These are phyloP conservation scores for Fusarium coffeatum DNA, from an alignment of 2,329 filamentous ascomycete species.

Conservation along the genomic window DNA sequence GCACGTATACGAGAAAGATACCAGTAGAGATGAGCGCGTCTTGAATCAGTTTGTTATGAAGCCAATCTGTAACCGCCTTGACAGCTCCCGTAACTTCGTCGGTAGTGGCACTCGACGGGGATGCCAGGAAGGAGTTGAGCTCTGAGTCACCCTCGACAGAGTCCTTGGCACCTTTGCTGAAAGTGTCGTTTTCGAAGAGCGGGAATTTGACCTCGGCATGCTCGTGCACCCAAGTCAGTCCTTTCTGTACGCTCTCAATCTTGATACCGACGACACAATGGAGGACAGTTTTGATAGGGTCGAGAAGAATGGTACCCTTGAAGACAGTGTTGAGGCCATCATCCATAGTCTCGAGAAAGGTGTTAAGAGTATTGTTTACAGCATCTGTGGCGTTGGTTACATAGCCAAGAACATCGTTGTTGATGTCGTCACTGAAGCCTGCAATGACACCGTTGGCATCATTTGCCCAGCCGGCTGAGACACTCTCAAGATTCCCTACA, in stretches of 20 bases:
- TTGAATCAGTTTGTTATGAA: slow-evolving; percentile 75
- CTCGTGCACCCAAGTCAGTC: slow-evolving; percentile 92
- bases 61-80: slow-evolving; percentile 72
- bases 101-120: slow-evolving; percentile 76
- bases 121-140: slow-evolving; percentile 79
- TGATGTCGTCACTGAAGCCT: slow-evolving; percentile 80
- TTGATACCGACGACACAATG: slow-evolving; percentile 91
- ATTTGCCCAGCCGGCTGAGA: slow-evolving; percentile 80
- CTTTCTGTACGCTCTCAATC: slow-evolving; percentile 84
- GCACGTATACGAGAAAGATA: slow-evolving; percentile 80
- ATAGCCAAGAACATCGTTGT: slow-evolving; percentile 86
- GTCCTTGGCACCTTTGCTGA: slow-evolving; percentile 80
- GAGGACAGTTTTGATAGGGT: slow-evolving; percentile 82
- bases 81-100: slow-evolving; percentile 87
- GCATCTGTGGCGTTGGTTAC: slow-evolving; percentile 85
- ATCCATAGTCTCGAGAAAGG: slow-evolving; percentile 82
- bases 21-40: slow-evolving; percentile 84
- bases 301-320: slow-evolving; percentile 81
- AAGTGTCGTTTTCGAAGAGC: slow-evolving; percentile 79
- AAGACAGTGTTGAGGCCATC: slow-evolving; percentile 81
- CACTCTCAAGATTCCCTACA: slow-evolving; percentile 75
- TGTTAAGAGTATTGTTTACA: slow-evolving; percentile 86
- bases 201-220: slow-evolving; percentile 87
- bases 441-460: slow-evolving; percentile 79
- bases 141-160: slow-evolving; percentile 68